Evolutionary conservation across 352 stramenopile genomes (phyloP), one percentile per base, ranked within the genome.

Genomic region (Chrysophaeum taylorii): DNA sequence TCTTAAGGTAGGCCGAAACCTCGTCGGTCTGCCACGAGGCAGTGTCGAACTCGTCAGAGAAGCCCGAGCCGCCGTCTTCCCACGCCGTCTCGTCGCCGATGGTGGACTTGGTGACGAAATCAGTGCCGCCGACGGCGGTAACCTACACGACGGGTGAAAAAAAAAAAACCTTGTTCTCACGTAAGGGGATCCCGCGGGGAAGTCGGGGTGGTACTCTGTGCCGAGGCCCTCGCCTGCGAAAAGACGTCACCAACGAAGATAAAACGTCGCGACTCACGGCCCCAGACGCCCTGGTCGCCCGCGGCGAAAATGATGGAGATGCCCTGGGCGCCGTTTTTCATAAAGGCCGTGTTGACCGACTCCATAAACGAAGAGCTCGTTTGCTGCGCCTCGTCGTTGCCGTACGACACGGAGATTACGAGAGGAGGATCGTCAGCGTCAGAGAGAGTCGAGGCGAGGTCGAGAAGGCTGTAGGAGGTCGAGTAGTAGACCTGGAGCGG

Each of bases 401-500:
- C 92, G 69, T 96, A 96, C 57, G 85, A 93, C 62, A 95, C 91
- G 2, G 87, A 94, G 12, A 94, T 78, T 1, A 96, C 85, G 18
- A 88, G 87, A 9, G 89, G 85, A 0, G 72, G 74, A 15, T 91
- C 82, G 71, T 88, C 50, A 31, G 38, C 68, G 35, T 52, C 37
- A 35, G 67, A 78, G 29, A 95, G 71, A 1, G 79, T 78, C 57
- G 92, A 64, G 21, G 76, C 79, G 69, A 90, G 76, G 60, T 77
- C 73, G 31, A 77, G 66, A 23, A 79, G 63, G 25, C 57, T 71
- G 61, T 79, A 71, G 35, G 41, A 38, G 25, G 35, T 71, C 0
- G 75, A 68, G 0, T 87, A 94, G 76, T 87, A 94, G 37, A 88
- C 85, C 66, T 93, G 92, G 64, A 79, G 37, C 21, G 85, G 89